Percentiles rank a stretch among this genome's conserved stretches.
phyloP scores from a whole-genome alignment of 257 asterid species.

The Avicennia marina region DNA sequence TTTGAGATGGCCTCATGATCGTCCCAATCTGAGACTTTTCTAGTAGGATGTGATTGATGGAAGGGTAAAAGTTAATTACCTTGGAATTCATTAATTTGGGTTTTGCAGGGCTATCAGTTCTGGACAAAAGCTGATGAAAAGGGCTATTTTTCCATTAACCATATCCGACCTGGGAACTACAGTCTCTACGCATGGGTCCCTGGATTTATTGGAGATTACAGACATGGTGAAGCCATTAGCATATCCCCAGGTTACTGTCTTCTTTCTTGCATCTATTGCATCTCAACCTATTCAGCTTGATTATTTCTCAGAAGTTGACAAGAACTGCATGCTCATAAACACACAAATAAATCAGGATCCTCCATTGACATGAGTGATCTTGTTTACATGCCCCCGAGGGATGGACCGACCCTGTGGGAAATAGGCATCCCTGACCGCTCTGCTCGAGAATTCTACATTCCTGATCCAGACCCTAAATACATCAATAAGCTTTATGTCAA shows the following conservation, averaged over 20 bases:
- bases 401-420: conserved; percentile 84
- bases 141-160: conserved; percentile 55
- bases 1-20: too few relatives aligned
- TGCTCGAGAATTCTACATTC: conserved; percentile 54
- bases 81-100: neutral
- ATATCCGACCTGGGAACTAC: conserved; percentile 48
- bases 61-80: too few relatives aligned
- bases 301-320: too few relatives aligned
- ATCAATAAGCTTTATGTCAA: conserved; percentile 54
- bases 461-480: conserved; percentile 59
- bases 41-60: too few relatives aligned
- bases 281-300: neutral
- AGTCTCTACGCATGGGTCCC: conserved; percentile 76
- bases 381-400: conserved; percentile 56
- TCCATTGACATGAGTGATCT: conserved; percentile 38
- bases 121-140: conserved; percentile 61
- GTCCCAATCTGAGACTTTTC: too few relatives aligned
- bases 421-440: conserved; percentile 75
- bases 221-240: conserved; percentile 34
- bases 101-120: conserved; percentile 68
- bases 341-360: conserved; percentile 29
- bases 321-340: neutral
- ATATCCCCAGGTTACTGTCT: conserved; percentile 48
- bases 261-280: neutral
- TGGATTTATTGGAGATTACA: conserved; percentile 73